Evolutionary conservation across 371 early-diverging fungal species (phyloP).

Genomic region (Syncephalastrum racemosum): DNA sequence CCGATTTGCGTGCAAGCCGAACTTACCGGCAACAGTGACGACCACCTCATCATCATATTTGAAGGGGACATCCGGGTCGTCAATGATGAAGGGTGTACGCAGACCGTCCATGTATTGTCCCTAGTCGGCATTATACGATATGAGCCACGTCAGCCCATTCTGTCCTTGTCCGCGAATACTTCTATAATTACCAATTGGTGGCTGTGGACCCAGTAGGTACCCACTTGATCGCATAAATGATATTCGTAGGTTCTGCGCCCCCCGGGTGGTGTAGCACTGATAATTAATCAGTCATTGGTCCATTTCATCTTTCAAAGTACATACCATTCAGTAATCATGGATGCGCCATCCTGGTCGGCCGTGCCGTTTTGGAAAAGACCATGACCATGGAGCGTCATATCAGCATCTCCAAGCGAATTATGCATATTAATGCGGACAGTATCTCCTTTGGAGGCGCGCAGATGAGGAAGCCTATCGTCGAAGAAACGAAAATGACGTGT

Average conservation of each 20-base stretch:
- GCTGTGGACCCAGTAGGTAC: slow-evolving; percentile 81
- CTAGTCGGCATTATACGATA: neutral
- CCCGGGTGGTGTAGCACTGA: slow-evolving; percentile 48
- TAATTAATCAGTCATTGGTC: neutral
- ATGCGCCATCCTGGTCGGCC: slow-evolving; percentile 64
- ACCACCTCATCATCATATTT: slow-evolving; percentile 67
- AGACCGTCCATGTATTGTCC: slow-evolving; percentile 82
- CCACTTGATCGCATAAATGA: slow-evolving; percentile 50
- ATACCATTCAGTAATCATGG: slow-evolving; percentile 62
- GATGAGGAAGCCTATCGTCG: slow-evolving; percentile 38
- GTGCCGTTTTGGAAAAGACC: slow-evolving; percentile 67
- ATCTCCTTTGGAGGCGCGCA: slow-evolving; percentile 49
- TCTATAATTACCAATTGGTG: slow-evolving; percentile 36
- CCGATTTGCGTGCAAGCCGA: neutral
- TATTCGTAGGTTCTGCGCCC: slow-evolving; percentile 62
- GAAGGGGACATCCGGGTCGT: slow-evolving; percentile 51
- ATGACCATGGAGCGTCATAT: slow-evolving; percentile 67
- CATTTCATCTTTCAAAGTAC: neutral
- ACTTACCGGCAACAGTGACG: slow-evolving; percentile 48
- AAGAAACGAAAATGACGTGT: neutral
- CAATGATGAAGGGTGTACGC: slow-evolving; percentile 68
- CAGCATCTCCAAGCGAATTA: slow-evolving; percentile 48
- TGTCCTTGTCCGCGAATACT: neutral
- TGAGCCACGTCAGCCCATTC: too few relatives aligned
- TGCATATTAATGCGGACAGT: slow-evolving; percentile 60